phyloP scores from a whole-genome alignment of 148 eudicot genomes.

The Mesembryanthemum crystallinum region DNA sequence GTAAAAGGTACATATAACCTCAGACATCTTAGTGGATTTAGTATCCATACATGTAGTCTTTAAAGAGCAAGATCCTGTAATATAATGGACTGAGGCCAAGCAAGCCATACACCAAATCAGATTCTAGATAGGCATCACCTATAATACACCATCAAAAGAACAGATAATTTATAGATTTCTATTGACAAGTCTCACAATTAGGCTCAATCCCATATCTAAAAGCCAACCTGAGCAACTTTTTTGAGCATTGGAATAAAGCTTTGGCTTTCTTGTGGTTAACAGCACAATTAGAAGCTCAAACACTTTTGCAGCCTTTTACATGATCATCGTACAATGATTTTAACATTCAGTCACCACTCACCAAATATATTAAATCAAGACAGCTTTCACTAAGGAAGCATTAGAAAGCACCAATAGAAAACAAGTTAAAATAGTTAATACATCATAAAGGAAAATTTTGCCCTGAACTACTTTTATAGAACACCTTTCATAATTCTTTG shows the following conservation, averaged over 20 bases:
- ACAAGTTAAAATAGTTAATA: not conserved
- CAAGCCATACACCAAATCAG: not conserved
- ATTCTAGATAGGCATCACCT: not conserved
- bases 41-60: not conserved
- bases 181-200: too few species aligned
- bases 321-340: not conserved
- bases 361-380: not conserved
- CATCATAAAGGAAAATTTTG: too few species aligned
- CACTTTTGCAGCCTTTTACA: not conserved
- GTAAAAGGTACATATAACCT: not conserved
- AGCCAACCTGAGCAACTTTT: too few species aligned
- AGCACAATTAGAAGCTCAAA: not conserved
- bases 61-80: not conserved
- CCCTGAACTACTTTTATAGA: too few species aligned
- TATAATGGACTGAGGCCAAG: not conserved
- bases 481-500: too few species aligned
- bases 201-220: too few species aligned
- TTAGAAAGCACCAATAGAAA: not conserved
- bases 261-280: not conserved
- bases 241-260: not conserved
- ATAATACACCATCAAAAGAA: not conserved
- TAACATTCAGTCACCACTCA: not conserved
- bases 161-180: not conserved
- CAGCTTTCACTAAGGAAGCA: not conserved
- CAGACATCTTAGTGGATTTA: not conserved